phyloP scores from a whole-genome alignment of 2,329 filamentous ascomycete species.

The Domatiomyces catenatus region DNA sequence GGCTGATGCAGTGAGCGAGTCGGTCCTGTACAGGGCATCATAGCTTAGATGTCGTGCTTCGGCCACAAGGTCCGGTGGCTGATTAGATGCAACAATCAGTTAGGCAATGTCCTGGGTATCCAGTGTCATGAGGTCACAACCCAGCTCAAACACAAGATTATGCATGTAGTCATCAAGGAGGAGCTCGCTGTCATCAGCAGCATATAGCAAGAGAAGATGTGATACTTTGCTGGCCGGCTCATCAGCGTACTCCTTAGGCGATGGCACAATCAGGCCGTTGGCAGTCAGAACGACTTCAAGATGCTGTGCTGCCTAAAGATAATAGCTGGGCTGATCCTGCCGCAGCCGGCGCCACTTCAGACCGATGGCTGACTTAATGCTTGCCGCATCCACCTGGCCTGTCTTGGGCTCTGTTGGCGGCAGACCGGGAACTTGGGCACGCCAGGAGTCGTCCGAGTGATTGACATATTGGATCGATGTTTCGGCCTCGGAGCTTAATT shows the following conservation, averaged over 20 bases:
- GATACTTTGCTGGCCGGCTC: slow-evolving; percentile 37
- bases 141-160: slow-evolving; percentile 44
- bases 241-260: slow-evolving; percentile 19
- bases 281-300: slow-evolving; percentile 13
- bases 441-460: background rate
- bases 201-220: slow-evolving; percentile 45
- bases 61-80: slow-evolving; percentile 3
- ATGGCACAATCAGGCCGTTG: slow-evolving; percentile 10
- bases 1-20: background rate
- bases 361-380: background rate
- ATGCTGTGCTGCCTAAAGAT: slow-evolving; percentile 12
- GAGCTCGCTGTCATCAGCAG: slow-evolving; percentile 37
- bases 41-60: slow-evolving; percentile 15
- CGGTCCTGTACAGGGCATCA: slow-evolving; percentile 9
- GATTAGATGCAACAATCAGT: slow-evolving; percentile 20
- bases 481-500: background rate
- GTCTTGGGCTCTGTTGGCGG: background rate
- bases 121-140: slow-evolving; percentile 27
- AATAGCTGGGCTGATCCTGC: slow-evolving; percentile 7
- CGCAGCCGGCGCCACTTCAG: background rate
- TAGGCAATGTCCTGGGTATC: slow-evolving; percentile 33
- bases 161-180: slow-evolving; percentile 48
- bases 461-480: background rate
- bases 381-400: background rate
- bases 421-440: background rate